Conservation (phyloP, 805 yeast species). For the Candida yuanshanica region DNA sequence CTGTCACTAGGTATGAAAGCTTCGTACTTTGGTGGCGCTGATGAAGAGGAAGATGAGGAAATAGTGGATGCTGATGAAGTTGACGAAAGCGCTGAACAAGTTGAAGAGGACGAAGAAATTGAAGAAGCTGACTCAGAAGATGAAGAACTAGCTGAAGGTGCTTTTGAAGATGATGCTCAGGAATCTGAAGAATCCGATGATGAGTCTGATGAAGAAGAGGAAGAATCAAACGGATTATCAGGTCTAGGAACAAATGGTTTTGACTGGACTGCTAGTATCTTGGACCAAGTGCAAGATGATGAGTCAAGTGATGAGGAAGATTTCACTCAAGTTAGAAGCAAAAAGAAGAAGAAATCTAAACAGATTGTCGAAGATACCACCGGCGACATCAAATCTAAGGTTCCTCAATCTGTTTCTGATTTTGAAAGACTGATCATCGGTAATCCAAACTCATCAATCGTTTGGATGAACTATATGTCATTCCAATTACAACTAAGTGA, state of each 20-base stretch:
- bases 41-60: constrained; percentile 28
- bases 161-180: constrained; percentile 24
- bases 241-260: constrained; percentile 85
- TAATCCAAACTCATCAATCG: constrained; percentile 85
- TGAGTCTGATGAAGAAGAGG: constrained; percentile 23
- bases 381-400: constrained; percentile 72
- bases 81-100: constrained; percentile 20
- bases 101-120: constrained; percentile 17
- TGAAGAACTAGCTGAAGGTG: constrained; percentile 29
- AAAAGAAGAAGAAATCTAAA: constrained; percentile 37
- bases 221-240: constrained; percentile 18
- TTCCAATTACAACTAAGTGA: constrained; percentile 94
- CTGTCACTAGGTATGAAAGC: constrained; percentile 92
- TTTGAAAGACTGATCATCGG: constrained; percentile 90
- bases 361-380: constrained; percentile 69
- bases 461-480: constrained; percentile 99
- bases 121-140: constrained; percentile 16
- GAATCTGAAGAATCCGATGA: constrained; percentile 26
- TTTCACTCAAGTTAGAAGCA: constrained; percentile 37
- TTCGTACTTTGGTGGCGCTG: constrained; percentile 57
- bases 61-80: constrained; percentile 25
- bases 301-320: constrained; percentile 47
- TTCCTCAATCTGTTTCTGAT: constrained; percentile 88
- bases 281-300: constrained; percentile 71
- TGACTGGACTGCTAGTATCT: constrained; percentile 91